These are phyloP conservation scores for Cinnamomum micranthum DNA, from an alignment of 164 flowering plant genomes.

Conservation along the genomic window DNA sequence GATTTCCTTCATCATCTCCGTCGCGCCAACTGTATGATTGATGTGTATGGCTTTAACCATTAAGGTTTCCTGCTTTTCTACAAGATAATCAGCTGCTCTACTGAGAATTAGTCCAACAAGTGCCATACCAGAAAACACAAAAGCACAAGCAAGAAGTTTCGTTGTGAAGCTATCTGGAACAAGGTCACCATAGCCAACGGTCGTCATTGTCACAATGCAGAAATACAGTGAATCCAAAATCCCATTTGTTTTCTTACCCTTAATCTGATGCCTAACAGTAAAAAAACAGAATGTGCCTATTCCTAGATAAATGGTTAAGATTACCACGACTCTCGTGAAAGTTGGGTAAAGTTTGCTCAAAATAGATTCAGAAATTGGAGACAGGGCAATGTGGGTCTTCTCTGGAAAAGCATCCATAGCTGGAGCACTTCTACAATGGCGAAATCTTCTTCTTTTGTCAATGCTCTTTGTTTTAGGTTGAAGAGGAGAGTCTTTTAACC, in stretches of 20 bases:
- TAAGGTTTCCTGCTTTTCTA: conserved; percentile 63
- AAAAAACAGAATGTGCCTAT: conserved; percentile 58
- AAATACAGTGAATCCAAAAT: conserved; percentile 76
- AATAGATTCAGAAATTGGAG: conserved; percentile 26
- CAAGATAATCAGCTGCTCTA: conserved; percentile 67
- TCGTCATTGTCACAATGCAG: conserved; percentile 87
- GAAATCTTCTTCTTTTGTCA: conserved; percentile 27
- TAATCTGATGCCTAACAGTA: conserved; percentile 45
- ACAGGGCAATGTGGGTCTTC: conserved; percentile 2
- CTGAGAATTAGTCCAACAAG: conserved; percentile 60
- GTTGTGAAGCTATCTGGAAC: conserved; percentile 52
- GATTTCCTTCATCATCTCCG: conserved; percentile 43
- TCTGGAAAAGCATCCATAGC: conserved; percentile 20
- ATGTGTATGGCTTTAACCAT: conserved; percentile 49
- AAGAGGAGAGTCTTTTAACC: conserved; percentile 16
- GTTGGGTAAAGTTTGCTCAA: conserved; percentile 39
- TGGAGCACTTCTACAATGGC: conserved; percentile 52
- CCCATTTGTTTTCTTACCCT: conserved; percentile 62
- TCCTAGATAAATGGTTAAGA: conserved; percentile 48
- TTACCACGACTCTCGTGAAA: conserved; percentile 30
- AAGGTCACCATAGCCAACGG: conserved; percentile 90
- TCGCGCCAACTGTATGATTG: conserved; percentile 23
- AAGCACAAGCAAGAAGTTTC: conserved; percentile 66
- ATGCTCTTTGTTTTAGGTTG: conserved; percentile 12
- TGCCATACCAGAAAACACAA: conserved; percentile 78